Conservation (phyloP, 2,329 filamentous ascomycete species). For the Drechmeria coniospora region DNA sequence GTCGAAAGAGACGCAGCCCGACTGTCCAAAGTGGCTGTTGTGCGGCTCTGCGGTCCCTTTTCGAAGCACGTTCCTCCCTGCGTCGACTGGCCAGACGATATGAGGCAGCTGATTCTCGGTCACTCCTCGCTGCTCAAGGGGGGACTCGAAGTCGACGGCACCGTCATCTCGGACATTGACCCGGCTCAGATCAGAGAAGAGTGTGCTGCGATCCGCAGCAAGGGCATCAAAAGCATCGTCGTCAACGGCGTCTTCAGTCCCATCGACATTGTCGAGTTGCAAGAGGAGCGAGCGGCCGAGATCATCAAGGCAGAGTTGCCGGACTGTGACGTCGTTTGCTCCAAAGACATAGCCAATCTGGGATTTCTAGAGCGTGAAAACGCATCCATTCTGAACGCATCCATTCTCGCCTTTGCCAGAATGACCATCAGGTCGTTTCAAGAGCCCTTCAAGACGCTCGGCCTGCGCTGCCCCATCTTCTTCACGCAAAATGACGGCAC, state of each 20-base stretch:
- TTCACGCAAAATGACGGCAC: conserved; percentile 51
- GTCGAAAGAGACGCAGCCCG: conserved; percentile 34
- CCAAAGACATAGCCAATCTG: conserved; percentile 35
- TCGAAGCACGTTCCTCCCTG: conserved; percentile 33
- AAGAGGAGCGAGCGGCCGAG: conserved; percentile 31
- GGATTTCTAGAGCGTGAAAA: conserved; percentile 49
- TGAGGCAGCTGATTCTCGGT: conserved; percentile 30
- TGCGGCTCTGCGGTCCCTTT: conserved; percentile 39
- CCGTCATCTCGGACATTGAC: conserved; percentile 28
- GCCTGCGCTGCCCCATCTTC: conserved; percentile 38
- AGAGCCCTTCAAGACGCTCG: conserved; percentile 31
- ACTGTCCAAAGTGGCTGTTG: conserved; percentile 34
- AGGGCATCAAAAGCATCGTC: conserved; percentile 31
- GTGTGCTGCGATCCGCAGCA: conserved; percentile 21
- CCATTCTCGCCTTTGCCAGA: conserved; percentile 41
- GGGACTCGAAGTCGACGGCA: conserved; percentile 36
- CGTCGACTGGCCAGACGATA: conserved; percentile 35
- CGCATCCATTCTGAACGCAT: conserved; percentile 47
- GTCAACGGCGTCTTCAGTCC: conserved; percentile 36
- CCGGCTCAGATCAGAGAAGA: conserved; percentile 23
- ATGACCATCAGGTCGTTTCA: conserved; percentile 41
- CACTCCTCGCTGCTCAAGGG: conserved; percentile 30
- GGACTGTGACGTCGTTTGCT: conserved; percentile 30
- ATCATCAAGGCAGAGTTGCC: conserved; percentile 25
- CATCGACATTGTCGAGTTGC: conserved; percentile 30